Base-by-base conservation (phyloP, 441 rosid genomes). In the Adansonia gregorii region DNA sequence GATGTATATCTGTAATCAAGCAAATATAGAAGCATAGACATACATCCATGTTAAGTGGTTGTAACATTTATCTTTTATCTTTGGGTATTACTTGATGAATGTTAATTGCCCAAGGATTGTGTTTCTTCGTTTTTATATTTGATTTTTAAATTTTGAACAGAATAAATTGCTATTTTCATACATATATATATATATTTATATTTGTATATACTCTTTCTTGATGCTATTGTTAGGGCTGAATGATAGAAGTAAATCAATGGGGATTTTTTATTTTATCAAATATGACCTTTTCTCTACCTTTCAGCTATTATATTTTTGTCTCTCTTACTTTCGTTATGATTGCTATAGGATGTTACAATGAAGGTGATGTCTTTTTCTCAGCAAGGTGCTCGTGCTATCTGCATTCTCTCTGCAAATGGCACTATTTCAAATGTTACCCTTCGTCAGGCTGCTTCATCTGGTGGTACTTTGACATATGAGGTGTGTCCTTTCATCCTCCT, bases 381-480 rank as follows among this genome's bases (percentile, higher is more conserved):
- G 80, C 95, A 93, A 89, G 92, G 91, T 67, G 76, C 94, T 78
- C 94, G 92, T 46, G 97, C 99, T 76, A 89, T 96, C 22, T 94
- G 99, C 77, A 81, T 96, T 83, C 98, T 93, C 39, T 93, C 96
- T 8, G 98, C 98, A 19, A 94, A 89, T 72, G 98, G 98, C 59
- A 89, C 90, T 54, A 89, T 93, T 70, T 96, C 98, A 14, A 96
- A 90, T 82, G 98, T 94, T 73, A 92, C 98, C 4, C 91, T 94
- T 83, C 97, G 96, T 56, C 98, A 93, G 31, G 87, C 97, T 73
- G 84, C 90, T 73, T 87, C 98, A 49, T 93, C 89, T 55, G 98
- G 98, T 19, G 98, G 99, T 75, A 93, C 99, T 65, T 84, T 96
- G 71, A 96, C 98, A 20, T 92, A 93, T 78, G 97, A 96, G 99